Base-by-base conservation (phyloP, 805 yeast genomes). In the Phaffomyces antillensis region DNA sequence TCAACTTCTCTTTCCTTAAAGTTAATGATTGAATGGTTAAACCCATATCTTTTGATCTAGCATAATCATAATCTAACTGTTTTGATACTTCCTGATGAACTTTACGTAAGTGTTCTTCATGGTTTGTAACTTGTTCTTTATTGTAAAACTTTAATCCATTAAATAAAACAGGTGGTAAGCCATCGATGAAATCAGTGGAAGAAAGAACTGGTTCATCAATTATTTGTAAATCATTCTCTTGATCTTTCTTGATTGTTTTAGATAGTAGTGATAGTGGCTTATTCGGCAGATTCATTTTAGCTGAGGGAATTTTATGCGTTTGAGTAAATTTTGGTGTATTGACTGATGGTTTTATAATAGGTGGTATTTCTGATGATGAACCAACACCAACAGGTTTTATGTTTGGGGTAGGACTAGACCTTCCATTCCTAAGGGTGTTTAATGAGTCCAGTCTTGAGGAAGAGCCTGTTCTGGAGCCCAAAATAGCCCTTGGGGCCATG, bases 1-100 rank as follows among this genome's bases (percentile, higher is more conserved):
- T 34, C 4, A 46, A 16, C 40, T 26, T 39, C 5, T 46, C 45
- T 26, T 43, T 46, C 24, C 32, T 33, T 5, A 15, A 15, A n/a
- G 25, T 36, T 10, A 43, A 17, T 4, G 15, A 30, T 23, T 23
- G 31, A 13, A 40, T 25, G 18, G 31, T 23, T 3, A 10, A 11
- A n/a, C 23, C 31, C 7, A 43, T 13, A 4, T 13, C 24, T 7
- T 17, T 4, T 10, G 40, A 39, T 23, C 28, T 26, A 3, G 7
- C 15, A 11, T 17, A 30, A 13, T 26, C 34, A 32, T 39, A 23
- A 15, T 36, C n/a, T 10, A 42, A 11, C 23, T 34, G 18, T 37
- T 40, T 40, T 17, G n/a, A 10, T 10, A 11, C n/a, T 4, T 31
- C 7, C 20, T 16, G 23, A 17, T 20, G n/a, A 4, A 13, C n/a